Conservation (phyloP, 2,329 filamentous ascomycete genomes). For the Colletotrichum aenigma region DNA sequence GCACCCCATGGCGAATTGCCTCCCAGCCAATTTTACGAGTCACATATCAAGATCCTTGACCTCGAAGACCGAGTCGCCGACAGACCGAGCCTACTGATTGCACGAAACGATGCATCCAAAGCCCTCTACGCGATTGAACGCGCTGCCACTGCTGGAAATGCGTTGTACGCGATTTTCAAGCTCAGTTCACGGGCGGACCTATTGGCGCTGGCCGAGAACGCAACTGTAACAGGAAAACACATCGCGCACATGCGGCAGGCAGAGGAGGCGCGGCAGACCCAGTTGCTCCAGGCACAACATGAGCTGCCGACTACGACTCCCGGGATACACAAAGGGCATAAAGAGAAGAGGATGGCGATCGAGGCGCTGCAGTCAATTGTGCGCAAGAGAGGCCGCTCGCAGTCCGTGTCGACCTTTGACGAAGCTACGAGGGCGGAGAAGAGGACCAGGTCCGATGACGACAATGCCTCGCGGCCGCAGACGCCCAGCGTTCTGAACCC, state of each 20-base stretch:
- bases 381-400: constrained; percentile 53
- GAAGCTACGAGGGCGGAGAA: constrained; percentile 24
- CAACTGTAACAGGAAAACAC: constrained; percentile 49
- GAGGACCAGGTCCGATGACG: constrained; percentile 14
- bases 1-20: constrained; percentile 54
- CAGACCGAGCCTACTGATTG: constrained; percentile 62
- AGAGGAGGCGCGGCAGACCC: constrained; percentile 17
- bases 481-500: constrained; percentile 59
- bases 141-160: constrained; percentile 47
- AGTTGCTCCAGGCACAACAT: neutral
- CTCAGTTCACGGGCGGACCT: constrained; percentile 71
- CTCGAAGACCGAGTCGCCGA: constrained; percentile 64
- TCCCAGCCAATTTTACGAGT: constrained; percentile 62
- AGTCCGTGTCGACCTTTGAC: constrained; percentile 42
- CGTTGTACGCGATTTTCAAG: constrained; percentile 71
- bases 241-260: constrained; percentile 29
- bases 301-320: constrained; percentile 42
- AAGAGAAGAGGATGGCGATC: constrained; percentile 63
- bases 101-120: constrained; percentile 59
- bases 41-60: constrained; percentile 66
- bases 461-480: constrained; percentile 75
- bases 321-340: constrained; percentile 52
- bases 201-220: constrained; percentile 52
- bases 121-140: constrained; percentile 69
- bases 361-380: constrained; percentile 65